These are phyloP conservation scores for Hysterangium stoloniferum DNA, from an alignment of 768 basidiomycete genomes.

Conservation along the genomic window DNA sequence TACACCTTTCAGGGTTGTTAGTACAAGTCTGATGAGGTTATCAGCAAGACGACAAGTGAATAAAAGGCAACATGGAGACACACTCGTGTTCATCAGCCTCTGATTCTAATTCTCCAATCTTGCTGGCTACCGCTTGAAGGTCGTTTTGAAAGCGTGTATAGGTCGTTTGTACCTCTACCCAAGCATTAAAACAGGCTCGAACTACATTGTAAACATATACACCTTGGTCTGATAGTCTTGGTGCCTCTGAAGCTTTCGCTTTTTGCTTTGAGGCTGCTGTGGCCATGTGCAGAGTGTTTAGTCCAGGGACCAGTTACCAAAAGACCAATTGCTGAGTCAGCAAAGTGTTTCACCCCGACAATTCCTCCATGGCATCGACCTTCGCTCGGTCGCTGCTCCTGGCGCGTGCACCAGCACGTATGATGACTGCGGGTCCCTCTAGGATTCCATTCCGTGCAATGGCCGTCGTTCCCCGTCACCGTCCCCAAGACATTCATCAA, in stretches of 20 bases:
- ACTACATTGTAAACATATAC: constrained; percentile 19
- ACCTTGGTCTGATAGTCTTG: constrained; percentile 64
- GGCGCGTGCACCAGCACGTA: constrained; percentile 21
- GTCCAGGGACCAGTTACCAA: constrained; percentile 15
- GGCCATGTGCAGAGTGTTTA: constrained; percentile 17
- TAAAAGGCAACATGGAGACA: constrained; percentile 22
- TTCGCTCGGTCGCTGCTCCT: constrained; percentile 29
- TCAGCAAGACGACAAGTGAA: constrained; percentile 3
- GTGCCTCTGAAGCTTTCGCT: constrained; percentile 39
- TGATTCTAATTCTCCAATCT: constrained; percentile 93
- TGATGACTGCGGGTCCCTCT: constrained; percentile 25
- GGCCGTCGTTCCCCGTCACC: constrained; percentile 30
- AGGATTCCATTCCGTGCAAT: constrained; percentile 44
- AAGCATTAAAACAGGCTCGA: constrained; percentile 32
- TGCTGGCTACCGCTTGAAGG: constrained; percentile 82
- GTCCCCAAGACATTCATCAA: constrained; percentile 18
- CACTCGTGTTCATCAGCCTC: constrained; percentile 95
- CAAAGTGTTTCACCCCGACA: constrained; percentile 45
- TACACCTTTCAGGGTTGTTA: constrained; percentile 79
- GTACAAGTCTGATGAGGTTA: constrained; percentile 59
- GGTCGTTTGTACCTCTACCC: constrained; percentile 70
- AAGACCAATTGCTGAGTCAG: constrained; percentile 25
- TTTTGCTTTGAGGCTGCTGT: constrained; percentile 57
- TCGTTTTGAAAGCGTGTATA: constrained; percentile 83
- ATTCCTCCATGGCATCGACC: constrained; percentile 42